Conservation (phyloP, 805 yeast species). For the Wickerhamomyces strasburgensis region DNA sequence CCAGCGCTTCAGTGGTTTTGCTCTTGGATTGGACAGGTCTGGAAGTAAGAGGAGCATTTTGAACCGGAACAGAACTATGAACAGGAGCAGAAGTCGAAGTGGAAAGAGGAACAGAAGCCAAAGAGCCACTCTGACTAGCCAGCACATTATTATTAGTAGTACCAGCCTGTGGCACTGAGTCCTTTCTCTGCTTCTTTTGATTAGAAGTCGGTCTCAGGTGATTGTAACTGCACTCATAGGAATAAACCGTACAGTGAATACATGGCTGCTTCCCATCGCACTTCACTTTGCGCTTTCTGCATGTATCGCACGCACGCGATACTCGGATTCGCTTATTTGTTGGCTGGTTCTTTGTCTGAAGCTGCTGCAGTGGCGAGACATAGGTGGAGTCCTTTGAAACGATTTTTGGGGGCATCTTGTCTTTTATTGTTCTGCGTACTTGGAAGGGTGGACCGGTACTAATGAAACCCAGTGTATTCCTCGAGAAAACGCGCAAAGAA, state of each 20-base stretch:
- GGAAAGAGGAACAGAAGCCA: not conserved
- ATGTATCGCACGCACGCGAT: conserved; percentile 68
- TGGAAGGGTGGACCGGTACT: no score
- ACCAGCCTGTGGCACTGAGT: not conserved
- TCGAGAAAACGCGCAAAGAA: no score
- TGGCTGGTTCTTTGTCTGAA: conserved; percentile 15
- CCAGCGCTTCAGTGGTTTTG: conserved; percentile 5
- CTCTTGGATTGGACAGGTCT: conserved; percentile 1
- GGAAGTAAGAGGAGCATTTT: not conserved
- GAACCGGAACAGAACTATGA: not conserved
- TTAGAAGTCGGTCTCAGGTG: conserved; percentile 46
- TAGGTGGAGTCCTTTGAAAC: conserved; percentile 22
- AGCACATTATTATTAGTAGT: no score
- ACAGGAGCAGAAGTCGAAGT: conserved; percentile 1
- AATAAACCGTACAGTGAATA: conserved; percentile 83
- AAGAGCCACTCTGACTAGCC: no score
- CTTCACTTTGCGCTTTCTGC: conserved; percentile 71
- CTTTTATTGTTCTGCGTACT: no score
- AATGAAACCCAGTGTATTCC: no score
- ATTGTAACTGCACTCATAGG: conserved; percentile 79
- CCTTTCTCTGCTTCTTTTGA: conserved; percentile 13
- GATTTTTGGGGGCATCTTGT: conserved; percentile 24
- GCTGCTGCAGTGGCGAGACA: conserved; percentile 21
- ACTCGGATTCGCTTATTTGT: conserved; percentile 53
- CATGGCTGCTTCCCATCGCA: conserved; percentile 85